Evolutionary conservation across 2,329 filamentous ascomycete genomes (phyloP).

Genomic region (Venturia nashicola): DNA sequence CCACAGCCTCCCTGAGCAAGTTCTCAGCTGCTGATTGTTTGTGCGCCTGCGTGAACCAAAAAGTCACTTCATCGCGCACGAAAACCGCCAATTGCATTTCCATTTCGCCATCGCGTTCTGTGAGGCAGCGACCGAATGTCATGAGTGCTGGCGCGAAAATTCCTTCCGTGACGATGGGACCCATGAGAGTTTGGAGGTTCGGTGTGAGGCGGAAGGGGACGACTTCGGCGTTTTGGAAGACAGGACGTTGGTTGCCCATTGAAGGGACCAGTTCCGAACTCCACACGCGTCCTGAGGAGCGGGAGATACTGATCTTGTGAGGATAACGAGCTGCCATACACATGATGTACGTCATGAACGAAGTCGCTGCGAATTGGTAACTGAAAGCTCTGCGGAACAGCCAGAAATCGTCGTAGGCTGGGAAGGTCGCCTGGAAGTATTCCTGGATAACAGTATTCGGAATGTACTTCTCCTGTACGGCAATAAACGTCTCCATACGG

Average conservation of each 20-base stretch:
- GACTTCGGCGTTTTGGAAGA: slow-evolving; percentile 89
- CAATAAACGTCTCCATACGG: slow-evolving; percentile 81
- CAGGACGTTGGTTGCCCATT: slow-evolving; percentile 71
- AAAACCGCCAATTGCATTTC: slow-evolving; percentile 89
- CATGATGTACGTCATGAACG: slow-evolving; percentile 98
- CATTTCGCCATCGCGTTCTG: slow-evolving; percentile 70
- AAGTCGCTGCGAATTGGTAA: slow-evolving; percentile 87
- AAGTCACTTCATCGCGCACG: slow-evolving; percentile 94
- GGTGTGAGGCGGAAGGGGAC: slow-evolving; percentile 96
- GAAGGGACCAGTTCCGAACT: slow-evolving; percentile 85
- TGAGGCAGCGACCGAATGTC: slow-evolving; percentile 89
- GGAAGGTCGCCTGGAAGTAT: slow-evolving; percentile 81
- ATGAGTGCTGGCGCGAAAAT: slow-evolving; percentile 93
- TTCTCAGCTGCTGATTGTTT: slow-evolving; percentile 50
- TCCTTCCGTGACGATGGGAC: slow-evolving; percentile 86
- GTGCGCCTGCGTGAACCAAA: slow-evolving; percentile 82
- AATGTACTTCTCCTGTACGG: slow-evolving; percentile 90
- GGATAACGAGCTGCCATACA: slow-evolving; percentile 95
- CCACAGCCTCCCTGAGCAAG: slow-evolving; percentile 66
- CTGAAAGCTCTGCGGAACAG: slow-evolving; percentile 95
- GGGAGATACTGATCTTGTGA: slow-evolving; percentile 86
- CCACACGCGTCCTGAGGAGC: slow-evolving; percentile 86
- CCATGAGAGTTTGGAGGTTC: slow-evolving; percentile 92
- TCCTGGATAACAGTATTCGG: slow-evolving; percentile 70
- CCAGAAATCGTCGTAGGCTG: slow-evolving; percentile 90